These are phyloP conservation scores for Spiromastix sp. DNA, from an alignment of 2,329 filamentous ascomycete genomes.

Conservation along the genomic window DNA sequence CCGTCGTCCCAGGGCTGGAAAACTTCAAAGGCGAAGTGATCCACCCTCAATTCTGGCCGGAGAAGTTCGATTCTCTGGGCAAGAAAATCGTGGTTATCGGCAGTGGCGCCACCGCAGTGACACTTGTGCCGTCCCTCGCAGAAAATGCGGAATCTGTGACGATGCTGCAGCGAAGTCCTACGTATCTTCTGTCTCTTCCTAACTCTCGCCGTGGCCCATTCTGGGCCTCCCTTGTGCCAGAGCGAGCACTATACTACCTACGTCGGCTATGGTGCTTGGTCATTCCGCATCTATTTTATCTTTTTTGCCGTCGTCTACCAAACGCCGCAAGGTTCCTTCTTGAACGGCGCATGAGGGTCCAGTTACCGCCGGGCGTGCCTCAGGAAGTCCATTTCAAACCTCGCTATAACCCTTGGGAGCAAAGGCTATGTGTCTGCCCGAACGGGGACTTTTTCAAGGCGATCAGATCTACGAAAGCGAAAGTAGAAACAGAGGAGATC, in stretches of 20 bases:
- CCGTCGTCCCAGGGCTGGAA: slow-evolving; percentile 56
- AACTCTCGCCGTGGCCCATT: slow-evolving; percentile 29
- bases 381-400: slow-evolving; percentile 56
- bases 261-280: slow-evolving; percentile 38
- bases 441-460: slow-evolving; percentile 49
- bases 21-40: slow-evolving; percentile 53
- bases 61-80: slow-evolving; percentile 52
- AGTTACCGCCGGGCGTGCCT: slow-evolving; percentile 45
- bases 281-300: slow-evolving; percentile 42
- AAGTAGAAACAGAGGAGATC: slow-evolving; percentile 47
- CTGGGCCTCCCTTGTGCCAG: slow-evolving; percentile 28
- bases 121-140: slow-evolving; percentile 60
- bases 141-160: slow-evolving; percentile 57
- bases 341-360: slow-evolving; percentile 32
- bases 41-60: slow-evolving; percentile 69
- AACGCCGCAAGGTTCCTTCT: slow-evolving; percentile 39
- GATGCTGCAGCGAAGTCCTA: slow-evolving; percentile 71
- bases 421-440: slow-evolving; percentile 62
- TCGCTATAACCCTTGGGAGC: slow-evolving; percentile 57
- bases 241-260: slow-evolving; percentile 26
- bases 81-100: slow-evolving; percentile 66
- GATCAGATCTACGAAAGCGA: slow-evolving; percentile 40
- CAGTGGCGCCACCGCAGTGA: slow-evolving; percentile 69
- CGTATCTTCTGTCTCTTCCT: slow-evolving; percentile 52
- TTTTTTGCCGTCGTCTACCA: slow-evolving; percentile 47